phyloP scores from a whole-genome alignment of 768 basidiomycete species.

The Coprinellus aureogranulatus region DNA sequence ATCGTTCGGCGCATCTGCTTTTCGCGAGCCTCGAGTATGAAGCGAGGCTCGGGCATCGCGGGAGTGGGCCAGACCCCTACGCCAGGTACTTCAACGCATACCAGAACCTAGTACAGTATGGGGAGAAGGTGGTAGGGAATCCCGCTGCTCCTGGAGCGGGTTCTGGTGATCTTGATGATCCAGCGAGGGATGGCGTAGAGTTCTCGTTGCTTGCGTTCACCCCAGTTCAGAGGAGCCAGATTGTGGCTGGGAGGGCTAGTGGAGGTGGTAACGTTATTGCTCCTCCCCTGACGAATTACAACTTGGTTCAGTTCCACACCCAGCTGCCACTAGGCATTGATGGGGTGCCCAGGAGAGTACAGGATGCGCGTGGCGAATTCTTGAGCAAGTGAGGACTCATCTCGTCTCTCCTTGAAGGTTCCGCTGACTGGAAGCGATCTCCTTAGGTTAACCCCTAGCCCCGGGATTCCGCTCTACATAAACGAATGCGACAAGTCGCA shows the following conservation, averaged over 20 bases:
- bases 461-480: slow-evolving; percentile 38
- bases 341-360: slow-evolving; percentile 20
- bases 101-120: slow-evolving; percentile 28
- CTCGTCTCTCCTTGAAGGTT: no score
- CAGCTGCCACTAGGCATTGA: slow-evolving; percentile 21
- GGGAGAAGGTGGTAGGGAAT: slow-evolving; percentile 13
- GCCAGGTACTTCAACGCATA: slow-evolving; percentile 29
- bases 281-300: slow-evolving; percentile 33
- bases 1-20: slow-evolving; percentile 36
- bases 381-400: slow-evolving; percentile 26
- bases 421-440: no score
- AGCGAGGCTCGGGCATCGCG: background rate
- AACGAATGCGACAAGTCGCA: slow-evolving; percentile 39
- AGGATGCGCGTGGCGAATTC: slow-evolving; percentile 23
- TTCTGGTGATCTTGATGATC: background rate
- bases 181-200: slow-evolving; percentile 16
- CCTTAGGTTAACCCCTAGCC: slow-evolving; percentile 32
- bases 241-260: slow-evolving; percentile 27
- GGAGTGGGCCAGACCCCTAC: slow-evolving; percentile 18
- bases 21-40: slow-evolving; percentile 11
- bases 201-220: slow-evolving; percentile 35
- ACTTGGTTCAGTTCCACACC: slow-evolving; percentile 31
- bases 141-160: background rate
- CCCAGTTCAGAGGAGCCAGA: slow-evolving; percentile 33
- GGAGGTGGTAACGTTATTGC: slow-evolving; percentile 37